Percentiles rank a stretch among this genome's conserved stretches.
Evolutionary conservation across 495 filamentous ascomycete species (phyloP).

Genomic region (Podospora bellae-mahoneyi): DNA sequence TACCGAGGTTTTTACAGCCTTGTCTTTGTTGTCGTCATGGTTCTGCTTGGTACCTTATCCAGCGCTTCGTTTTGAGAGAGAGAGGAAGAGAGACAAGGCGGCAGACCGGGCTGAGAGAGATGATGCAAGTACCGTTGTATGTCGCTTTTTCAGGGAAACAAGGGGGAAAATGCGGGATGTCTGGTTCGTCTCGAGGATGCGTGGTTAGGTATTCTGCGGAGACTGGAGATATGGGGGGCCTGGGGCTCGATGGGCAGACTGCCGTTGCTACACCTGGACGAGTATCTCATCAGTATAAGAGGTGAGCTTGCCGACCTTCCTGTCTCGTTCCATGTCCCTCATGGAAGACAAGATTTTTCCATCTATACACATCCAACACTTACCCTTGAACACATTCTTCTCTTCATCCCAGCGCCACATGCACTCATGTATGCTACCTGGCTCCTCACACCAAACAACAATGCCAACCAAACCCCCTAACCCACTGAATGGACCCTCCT

Average conservation of each 20-base stretch:
- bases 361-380: background rate
- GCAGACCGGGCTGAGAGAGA: background rate
- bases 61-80: background rate
- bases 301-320: background rate
- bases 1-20: background rate
- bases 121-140: background rate
- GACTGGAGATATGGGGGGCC: background rate
- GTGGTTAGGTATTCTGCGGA: background rate
- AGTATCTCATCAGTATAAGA: background rate
- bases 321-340: background rate
- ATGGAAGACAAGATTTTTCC: background rate
- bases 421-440: background rate
- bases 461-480: background rate
- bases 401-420: background rate
- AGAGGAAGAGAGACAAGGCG: background rate
- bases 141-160: background rate
- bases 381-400: background rate
- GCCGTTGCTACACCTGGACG: background rate
- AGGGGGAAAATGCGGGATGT: background rate
- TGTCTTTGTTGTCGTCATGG: background rate
- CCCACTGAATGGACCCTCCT: conserved; percentile 10
- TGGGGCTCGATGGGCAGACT: background rate
- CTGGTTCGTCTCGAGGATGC: background rate
- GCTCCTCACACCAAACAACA: background rate
- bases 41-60: background rate